Base-by-base conservation (phyloP, 2,329 filamentous ascomycete species). In the Neoscytalidium dimidiatum region DNA sequence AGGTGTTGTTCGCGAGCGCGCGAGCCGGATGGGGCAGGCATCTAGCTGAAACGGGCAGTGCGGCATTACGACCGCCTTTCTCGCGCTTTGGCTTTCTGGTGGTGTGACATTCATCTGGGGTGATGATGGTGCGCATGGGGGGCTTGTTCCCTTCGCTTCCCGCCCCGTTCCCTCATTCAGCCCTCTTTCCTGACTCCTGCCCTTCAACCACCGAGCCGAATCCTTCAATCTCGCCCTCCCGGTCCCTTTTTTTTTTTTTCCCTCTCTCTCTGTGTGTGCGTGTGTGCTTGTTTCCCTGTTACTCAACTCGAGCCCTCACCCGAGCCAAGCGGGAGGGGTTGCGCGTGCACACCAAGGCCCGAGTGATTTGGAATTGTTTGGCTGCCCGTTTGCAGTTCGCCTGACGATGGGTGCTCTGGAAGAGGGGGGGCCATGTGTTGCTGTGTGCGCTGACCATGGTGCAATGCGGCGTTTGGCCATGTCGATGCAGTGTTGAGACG, bases 41-140 rank as follows among this genome's bases (percentile, higher is more conserved):
- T 38, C 56, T 60, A 60, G 56, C 56, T 8, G 56, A 2, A 46
- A 33, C 35, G 56, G 56, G 56, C 56, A 46, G 41, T 8, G 56
- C 56, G 56, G 56, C 56, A 44, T 60, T 33, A 33, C 38, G 38
- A 23, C 56, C 41, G 56, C 38, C 38, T 33, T 26, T 56, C n/a
- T n/a, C n/a, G n/a, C n/a, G n/a, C n/a, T n/a, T 53, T 14, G 26
- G 4, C 23, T 26, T 19, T 41, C 26, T 28, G 56, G 56, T 60
- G 56, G 56, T 60, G 56, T 60, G 56, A 60, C 56, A 57, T 19
- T 44, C 26, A 46, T 38, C 56, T 60, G 56, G 56, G 56, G 38
- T 60, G 56, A 60, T 60, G 41, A 60, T 60, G 56, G 56, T 60
- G 56, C 41, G 52, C 52, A 56, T 56, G 53, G 53, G 53, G 23